Percentiles rank a stretch among this genome's conserved stretches.
These are phyloP conservation scores for Mortierella alpina DNA, from an alignment of 192 early-diverging fungal genomes.

Conservation along the genomic window DNA sequence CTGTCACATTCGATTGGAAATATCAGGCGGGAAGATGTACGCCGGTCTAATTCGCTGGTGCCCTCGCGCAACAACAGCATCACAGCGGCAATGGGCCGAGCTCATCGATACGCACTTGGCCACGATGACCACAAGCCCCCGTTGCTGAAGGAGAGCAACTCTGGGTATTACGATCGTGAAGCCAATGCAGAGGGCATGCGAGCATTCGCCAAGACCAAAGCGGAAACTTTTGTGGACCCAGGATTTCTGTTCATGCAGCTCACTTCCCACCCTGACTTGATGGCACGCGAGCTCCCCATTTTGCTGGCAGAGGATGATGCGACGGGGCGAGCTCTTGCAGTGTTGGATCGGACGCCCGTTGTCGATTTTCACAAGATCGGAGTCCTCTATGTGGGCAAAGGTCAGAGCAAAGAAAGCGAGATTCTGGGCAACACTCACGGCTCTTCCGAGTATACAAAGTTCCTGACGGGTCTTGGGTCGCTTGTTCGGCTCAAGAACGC, in stretches of 20 bases:
- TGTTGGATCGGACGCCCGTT: constrained; percentile 88
- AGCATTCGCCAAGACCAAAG: constrained; percentile 28
- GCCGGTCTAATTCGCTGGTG: constrained; percentile 33
- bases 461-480: constrained; percentile 84
- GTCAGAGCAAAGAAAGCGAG: constrained; percentile 84
- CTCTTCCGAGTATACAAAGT: constrained; percentile 87
- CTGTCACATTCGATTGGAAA: constrained; percentile 33
- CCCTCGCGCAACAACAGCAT: constrained; percentile 50
- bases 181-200: constrained; percentile 8
- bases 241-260: constrained; percentile 76
- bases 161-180: constrained; percentile 31
- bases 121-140: constrained; percentile 46
- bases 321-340: constrained; percentile 78
- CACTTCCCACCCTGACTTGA: constrained; percentile 77
- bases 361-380: constrained; percentile 97
- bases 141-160: constrained; percentile 6
- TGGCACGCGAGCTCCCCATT: constrained; percentile 63
- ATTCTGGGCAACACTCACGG: constrained; percentile 91
- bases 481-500: constrained; percentile 74
- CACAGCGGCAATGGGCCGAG: constrained; percentile 16
- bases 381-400: constrained; percentile 89
- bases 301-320: constrained; percentile 82
- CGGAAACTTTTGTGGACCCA: constrained; percentile 63
- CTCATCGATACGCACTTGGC: constrained; percentile 25
- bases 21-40: constrained; percentile 42